Conservation (phyloP, 2,329 filamentous ascomycete species). For the Microsporum ferrugineum region DNA sequence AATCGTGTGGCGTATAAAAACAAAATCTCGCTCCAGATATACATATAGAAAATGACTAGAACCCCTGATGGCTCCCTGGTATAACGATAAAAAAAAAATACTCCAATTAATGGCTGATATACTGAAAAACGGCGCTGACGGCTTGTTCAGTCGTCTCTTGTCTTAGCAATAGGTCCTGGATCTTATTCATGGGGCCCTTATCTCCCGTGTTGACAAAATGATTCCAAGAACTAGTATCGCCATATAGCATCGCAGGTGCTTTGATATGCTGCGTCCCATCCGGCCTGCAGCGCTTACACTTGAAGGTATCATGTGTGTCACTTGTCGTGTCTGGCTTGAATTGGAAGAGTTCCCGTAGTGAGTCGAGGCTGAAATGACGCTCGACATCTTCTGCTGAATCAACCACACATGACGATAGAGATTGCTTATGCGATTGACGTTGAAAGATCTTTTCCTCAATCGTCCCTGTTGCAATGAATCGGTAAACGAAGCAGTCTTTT, state of each 20-base stretch:
- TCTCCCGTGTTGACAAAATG: conserved; percentile 75
- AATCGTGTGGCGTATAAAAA: not conserved
- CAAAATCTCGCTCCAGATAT: not conserved
- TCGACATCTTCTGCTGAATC: conserved; percentile 96
- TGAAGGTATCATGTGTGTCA: conserved; percentile 97
- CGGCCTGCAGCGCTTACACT: conserved; percentile 86
- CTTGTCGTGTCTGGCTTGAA: conserved; percentile 74
- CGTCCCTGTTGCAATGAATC: conserved; percentile 96
- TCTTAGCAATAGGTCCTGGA: conserved; percentile 80
- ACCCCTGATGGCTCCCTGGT: not conserved
- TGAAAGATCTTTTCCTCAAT: conserved; percentile 99
- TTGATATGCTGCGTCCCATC: conserved; percentile 82
- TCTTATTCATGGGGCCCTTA: conserved; percentile 56
- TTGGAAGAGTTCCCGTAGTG: conserved; percentile 84
- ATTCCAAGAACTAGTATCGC: conserved; percentile 98
- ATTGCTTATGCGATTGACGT: conserved; percentile 95
- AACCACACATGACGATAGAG: conserved; percentile 87
- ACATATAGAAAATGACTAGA: not conserved
- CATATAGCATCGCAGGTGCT: conserved; percentile 88
- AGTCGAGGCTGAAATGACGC: conserved; percentile 87
- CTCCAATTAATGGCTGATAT: conserved; percentile 67
- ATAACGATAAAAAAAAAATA: not conserved
- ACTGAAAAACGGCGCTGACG: conserved; percentile 94
- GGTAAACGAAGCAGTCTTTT: conserved; percentile 98
- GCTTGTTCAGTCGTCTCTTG: conserved; percentile 70